Conservation (phyloP, 2,329 filamentous ascomycete species). For the Aspergillus alliaceus region DNA sequence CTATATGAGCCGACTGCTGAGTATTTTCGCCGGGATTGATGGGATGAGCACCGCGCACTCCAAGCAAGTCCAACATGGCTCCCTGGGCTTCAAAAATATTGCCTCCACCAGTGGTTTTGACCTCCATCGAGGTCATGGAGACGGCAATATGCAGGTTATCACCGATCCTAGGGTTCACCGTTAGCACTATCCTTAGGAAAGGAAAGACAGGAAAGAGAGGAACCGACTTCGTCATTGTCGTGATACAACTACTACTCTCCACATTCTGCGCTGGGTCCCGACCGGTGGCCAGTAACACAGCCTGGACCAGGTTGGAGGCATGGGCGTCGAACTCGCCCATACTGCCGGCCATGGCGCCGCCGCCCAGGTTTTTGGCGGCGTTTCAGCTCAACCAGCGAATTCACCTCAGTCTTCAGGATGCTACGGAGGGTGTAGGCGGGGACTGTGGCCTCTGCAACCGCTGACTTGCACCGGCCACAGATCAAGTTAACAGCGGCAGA, state of each 20-base stretch:
- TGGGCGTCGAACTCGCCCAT: constrained; percentile 98
- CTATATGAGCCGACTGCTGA: constrained; percentile 81
- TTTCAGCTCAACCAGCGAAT: constrained; percentile 92
- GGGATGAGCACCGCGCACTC: constrained; percentile 86
- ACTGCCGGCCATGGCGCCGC: constrained; percentile 93
- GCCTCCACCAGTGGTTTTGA: constrained; percentile 93
- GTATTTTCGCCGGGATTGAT: constrained; percentile 90
- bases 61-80: constrained; percentile 94
- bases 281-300: constrained; percentile 91
- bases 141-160: constrained; percentile 95
- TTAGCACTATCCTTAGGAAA: too few relatives aligned
- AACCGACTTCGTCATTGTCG: constrained; percentile 97
- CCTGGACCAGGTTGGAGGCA: constrained; percentile 94
- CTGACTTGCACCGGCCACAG: constrained; percentile 92
- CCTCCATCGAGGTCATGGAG: constrained; percentile 97
- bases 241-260: constrained; percentile 96
- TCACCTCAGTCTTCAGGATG: constrained; percentile 90
- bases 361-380: constrained; percentile 91
- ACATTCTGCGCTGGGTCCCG: constrained; percentile 98
- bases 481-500: constrained; percentile 99
- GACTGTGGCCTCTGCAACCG: constrained; percentile 96
- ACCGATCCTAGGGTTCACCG: too few relatives aligned
- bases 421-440: constrained; percentile 80
- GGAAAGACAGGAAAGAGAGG: too few relatives aligned
- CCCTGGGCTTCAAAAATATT: constrained; percentile 95